Evolutionary conservation across 257 asterid species (phyloP).

Genomic region (Cordia subcordata): DNA sequence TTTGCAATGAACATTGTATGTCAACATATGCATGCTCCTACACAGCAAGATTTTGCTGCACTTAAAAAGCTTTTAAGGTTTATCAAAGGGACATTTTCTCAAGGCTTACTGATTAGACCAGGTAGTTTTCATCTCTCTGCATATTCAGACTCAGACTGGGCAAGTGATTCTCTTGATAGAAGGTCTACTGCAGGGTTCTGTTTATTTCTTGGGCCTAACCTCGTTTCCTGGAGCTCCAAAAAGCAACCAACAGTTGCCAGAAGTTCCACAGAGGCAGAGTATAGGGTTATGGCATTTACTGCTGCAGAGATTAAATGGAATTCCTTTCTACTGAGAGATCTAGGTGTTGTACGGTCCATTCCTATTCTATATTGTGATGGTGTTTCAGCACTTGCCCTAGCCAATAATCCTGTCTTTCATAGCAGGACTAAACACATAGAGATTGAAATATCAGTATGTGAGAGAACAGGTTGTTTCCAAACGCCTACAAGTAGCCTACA

Average conservation of each 20-base stretch:
- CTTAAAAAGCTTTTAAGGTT: background rate
- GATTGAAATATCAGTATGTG: background rate
- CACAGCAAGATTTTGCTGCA: background rate
- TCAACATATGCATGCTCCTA: background rate
- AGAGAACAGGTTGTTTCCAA: background rate
- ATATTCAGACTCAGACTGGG: background rate
- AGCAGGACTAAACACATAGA: background rate
- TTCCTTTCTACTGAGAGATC: background rate
- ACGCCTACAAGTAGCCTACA: too few species aligned
- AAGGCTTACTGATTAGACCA: background rate
- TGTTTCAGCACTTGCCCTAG: background rate
- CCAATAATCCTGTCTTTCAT: background rate
- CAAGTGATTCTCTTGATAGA: background rate
- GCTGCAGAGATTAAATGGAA: background rate
- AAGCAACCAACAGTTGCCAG: background rate
- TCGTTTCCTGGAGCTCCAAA: background rate
- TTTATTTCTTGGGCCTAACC: background rate
- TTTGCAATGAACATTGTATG: background rate
- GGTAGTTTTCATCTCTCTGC: background rate
- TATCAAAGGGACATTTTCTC: background rate
- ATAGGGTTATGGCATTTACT: background rate
- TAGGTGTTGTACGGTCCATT: background rate
- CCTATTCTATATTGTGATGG: background rate
- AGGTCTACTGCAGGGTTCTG: background rate
- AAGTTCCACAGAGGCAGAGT: background rate